Evolutionary conservation across 257 asterid species (phyloP), one percentile per base, ranked within the genome.

Genomic region (Coffea canephora): DNA sequence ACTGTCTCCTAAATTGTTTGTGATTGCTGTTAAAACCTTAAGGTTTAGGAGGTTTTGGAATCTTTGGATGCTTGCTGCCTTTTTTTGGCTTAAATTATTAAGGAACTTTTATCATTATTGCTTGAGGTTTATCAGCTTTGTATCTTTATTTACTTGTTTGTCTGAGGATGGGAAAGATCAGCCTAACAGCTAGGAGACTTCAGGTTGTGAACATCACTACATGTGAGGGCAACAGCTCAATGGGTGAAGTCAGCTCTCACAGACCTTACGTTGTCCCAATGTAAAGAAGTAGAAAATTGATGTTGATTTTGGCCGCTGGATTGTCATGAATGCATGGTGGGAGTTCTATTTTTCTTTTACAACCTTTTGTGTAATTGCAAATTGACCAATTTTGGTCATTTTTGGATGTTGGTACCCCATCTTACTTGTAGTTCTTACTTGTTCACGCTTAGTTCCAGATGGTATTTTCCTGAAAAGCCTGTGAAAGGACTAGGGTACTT

Each of bases 31-130:
- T 39, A 34, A 55, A 76, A 55, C 77, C n/a, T 41, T 23, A 10
- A 43, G 34, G 8, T 69, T 62, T 75, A 75, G 80, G 78, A 69
- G 71, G 69, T 81, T 81, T 76, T 64, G 80, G 78, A 69, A 77
- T 49, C 68, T 81, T 76, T 62, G 65, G 34, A 69, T 79, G 79
- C 4, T 34, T 66, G 36, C 41, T 54, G 84, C 45, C 76, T 61
- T 59, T 48, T 45, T 52, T 52, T 13, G 10, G 12, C 2, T 75
- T 13, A 9, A 27, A 23, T 52, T 62, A 18, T 74, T 41, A 25
- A 52, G 67, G n/a, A 15, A 7, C 49, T 49, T 8, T 71, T 73
- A 1, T 49, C 21, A 21, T 79, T 48, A 62, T 52, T 71, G 41
- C 14, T 6, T 14, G 46, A 13, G 69, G 68, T 68, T 78, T 21